Base-by-base conservation (phyloP, 1,284 basidiomycete species). In the Ceratobasidium papillatum region DNA sequence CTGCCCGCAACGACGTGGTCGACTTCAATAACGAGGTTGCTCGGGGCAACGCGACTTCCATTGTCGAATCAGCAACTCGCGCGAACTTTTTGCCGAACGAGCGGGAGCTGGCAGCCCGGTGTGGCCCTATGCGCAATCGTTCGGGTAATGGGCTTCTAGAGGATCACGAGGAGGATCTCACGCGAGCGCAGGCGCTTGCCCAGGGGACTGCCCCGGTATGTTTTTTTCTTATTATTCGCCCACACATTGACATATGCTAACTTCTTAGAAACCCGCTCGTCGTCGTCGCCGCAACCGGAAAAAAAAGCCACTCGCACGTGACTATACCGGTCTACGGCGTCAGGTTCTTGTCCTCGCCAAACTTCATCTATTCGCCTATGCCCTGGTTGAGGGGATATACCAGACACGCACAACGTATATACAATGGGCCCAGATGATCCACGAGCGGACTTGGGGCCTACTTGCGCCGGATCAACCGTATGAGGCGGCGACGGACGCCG, bases 271-370 rank as follows among this genome's bases (percentile, higher is more conserved):
- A 36, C 36, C 36, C n/a, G 17, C 58, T 22, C 12, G 32, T 38
- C 58, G 58, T 34, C 45, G 61, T 47, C 41, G 61, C 27, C 61
- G 61, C n/a, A 47, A 47, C 5, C 63, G 47, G 5, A 66, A 66
- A 66, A 49, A 49, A 51, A 66, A 66, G 63, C 63, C 63, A 34
- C n/a, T 52, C 14, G 62, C 62, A 32, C 62, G 62, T 12, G 62
- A 64, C 41, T 47, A 41, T 1, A 43, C 27, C 5, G 62, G 62
- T 11, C 36, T 64, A 12, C 12, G 41, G 1, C 62, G 62, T 32
- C 62, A 64, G 5, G 27, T 64, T 17, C 62, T 64, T 49, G 45
- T 43, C 3, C 3, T 64, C 1, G 62, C 62, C 12, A 64, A 64
- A 49, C 17, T 45, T 43, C 11, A 32, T 25, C 1, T 64, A 1